Percentiles rank a stretch among this genome's conserved stretches.
Conservation (phyloP, 306 rosid genomes). For the Hylodesmum podocarpum region DNA sequence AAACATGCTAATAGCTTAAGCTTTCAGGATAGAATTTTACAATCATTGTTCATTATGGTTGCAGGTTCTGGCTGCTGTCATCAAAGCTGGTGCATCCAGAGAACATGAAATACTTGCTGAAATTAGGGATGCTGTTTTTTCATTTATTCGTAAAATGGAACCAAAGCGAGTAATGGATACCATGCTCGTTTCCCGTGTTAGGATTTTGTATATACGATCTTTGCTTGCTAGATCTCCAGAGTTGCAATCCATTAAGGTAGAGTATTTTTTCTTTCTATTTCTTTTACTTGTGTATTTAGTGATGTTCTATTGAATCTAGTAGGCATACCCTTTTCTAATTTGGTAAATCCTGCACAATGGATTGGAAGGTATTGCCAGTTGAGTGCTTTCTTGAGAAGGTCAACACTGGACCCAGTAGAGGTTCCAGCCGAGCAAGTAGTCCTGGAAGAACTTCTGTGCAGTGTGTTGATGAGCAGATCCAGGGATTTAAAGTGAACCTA, state of each 20-base stretch:
- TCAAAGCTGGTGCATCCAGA: slow-evolving; percentile 86
- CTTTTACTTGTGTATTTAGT: not conserved
- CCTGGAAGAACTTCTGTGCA: slow-evolving; percentile 75
- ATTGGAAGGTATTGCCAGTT: slow-evolving; percentile 62
- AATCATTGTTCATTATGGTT: not conserved
- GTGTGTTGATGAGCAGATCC: slow-evolving; percentile 62
- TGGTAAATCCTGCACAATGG: slow-evolving; percentile 1
- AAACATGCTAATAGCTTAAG: not conserved
- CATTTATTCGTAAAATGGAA: slow-evolving; percentile 76
- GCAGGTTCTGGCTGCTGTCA: slow-evolving; percentile 88
- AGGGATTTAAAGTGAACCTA: slow-evolving; percentile 73
- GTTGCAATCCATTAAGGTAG: slow-evolving; percentile 88
- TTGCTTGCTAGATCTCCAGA: slow-evolving; percentile 86
- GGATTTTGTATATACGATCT: slow-evolving; percentile 83
- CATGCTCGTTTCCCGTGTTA: slow-evolving; percentile 84
- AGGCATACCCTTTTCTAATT: slow-evolving; percentile 12
- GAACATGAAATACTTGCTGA: slow-evolving; percentile 94
- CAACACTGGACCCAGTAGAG: slow-evolving; percentile 67
- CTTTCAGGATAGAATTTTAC: not conserved
- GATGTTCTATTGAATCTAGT: slow-evolving; percentile 5
- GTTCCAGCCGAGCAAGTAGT: slow-evolving; percentile 78
- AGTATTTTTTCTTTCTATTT: not conserved
- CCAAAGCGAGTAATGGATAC: slow-evolving; percentile 83
- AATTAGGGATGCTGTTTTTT: slow-evolving; percentile 82
- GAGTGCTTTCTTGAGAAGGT: slow-evolving; percentile 76